These are phyloP conservation scores for Colletotrichum sp. DNA, from an alignment of 2,329 filamentous ascomycete species.

Conservation along the genomic window DNA sequence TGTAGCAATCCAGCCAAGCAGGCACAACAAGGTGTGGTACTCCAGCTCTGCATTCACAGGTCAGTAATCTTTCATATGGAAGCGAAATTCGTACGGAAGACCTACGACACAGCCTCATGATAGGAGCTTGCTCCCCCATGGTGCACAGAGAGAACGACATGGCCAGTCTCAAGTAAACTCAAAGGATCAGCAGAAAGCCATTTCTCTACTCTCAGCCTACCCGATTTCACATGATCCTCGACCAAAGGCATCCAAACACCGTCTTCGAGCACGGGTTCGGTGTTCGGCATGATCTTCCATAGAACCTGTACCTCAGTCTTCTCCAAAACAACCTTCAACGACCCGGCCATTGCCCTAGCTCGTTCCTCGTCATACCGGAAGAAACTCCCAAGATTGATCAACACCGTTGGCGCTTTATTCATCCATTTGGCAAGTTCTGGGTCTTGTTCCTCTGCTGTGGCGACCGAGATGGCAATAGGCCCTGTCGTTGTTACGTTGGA, in stretches of 20 bases:
- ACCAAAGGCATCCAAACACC: slow-evolving; percentile 5
- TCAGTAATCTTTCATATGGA: background rate
- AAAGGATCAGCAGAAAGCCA: slow-evolving; percentile 37
- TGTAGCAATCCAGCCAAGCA: slow-evolving; percentile 50
- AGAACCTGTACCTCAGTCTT: slow-evolving; percentile 31
- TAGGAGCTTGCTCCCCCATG: slow-evolving; percentile 47
- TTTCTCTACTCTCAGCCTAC: slow-evolving; percentile 25
- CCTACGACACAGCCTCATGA: slow-evolving; percentile 48
- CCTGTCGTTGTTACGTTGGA: slow-evolving; percentile 25
- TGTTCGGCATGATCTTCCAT: slow-evolving; percentile 29
- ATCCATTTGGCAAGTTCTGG: slow-evolving; percentile 28
- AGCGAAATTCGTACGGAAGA: background rate
- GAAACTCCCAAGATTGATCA: slow-evolving; percentile 30
- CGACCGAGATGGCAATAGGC: slow-evolving; percentile 25
- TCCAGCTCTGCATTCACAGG: slow-evolving; percentile 36
- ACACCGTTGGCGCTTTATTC: slow-evolving; percentile 23
- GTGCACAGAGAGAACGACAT: slow-evolving; percentile 38
- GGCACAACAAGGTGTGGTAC: slow-evolving; percentile 52
- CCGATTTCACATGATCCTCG: slow-evolving; percentile 23
- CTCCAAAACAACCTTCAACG: slow-evolving; percentile 25
- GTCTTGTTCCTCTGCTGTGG: slow-evolving; percentile 27
- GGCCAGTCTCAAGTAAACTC: slow-evolving; percentile 37
- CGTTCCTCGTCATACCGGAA: slow-evolving; percentile 24
- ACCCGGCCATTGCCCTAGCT: slow-evolving; percentile 30
- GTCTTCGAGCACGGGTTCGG: slow-evolving; percentile 20